phyloP scores from a whole-genome alignment of 2,329 filamentous ascomycete genomes.

The Hypoxylon sp. region DNA sequence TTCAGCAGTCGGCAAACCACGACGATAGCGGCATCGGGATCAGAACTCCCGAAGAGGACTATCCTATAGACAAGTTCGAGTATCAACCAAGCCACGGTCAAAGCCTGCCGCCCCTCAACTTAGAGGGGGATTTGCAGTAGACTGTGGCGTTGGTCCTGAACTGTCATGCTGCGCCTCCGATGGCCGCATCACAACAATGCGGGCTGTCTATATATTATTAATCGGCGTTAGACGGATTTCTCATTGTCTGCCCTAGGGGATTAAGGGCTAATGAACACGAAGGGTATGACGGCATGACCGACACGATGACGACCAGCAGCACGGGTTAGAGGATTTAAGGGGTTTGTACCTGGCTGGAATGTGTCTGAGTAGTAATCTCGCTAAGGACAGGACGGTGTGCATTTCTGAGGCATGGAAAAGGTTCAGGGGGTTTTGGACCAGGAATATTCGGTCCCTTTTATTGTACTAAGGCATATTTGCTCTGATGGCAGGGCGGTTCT shows the following conservation, averaged over 20 bases:
- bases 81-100: slow-evolving; percentile 59
- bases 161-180: neutral
- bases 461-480: slow-evolving; percentile 1
- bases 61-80: slow-evolving; percentile 71
- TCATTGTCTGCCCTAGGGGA: slow-evolving; percentile 33
- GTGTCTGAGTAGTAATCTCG: slow-evolving; percentile 40
- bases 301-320: slow-evolving; percentile 45
- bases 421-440: slow-evolving; percentile 14
- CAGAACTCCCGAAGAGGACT: slow-evolving; percentile 75
- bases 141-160: neutral
- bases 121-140: slow-evolving; percentile 27
- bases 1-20: slow-evolving; percentile 64
- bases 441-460: slow-evolving; percentile 20
- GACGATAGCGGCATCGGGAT: slow-evolving; percentile 85
- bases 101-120: slow-evolving; percentile 51
- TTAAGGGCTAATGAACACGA: slow-evolving; percentile 25
- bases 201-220: slow-evolving; percentile 33
- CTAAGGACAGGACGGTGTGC: slow-evolving; percentile 17
- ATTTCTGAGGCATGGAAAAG: slow-evolving; percentile 33
- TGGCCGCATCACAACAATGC: neutral
- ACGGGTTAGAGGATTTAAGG: slow-evolving; percentile 28
- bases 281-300: slow-evolving; percentile 46
- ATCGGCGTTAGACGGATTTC: slow-evolving; percentile 35
- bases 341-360: slow-evolving; percentile 29
- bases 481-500: slow-evolving; percentile 1